These are phyloP conservation scores for Lentinula sp. DNA, from an alignment of 768 basidiomycete genomes.

Conservation along the genomic window DNA sequence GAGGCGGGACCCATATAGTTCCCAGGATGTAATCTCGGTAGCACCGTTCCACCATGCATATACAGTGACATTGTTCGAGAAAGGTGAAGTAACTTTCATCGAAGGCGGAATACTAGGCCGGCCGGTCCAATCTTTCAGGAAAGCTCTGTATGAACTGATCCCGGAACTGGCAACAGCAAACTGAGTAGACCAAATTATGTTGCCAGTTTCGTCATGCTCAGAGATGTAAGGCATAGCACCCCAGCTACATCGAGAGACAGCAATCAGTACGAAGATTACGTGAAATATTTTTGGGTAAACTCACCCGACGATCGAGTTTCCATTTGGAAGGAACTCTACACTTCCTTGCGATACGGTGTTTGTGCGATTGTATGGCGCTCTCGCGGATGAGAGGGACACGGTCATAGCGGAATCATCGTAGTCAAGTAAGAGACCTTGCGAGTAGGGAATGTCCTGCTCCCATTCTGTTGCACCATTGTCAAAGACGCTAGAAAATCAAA, in stretches of 20 bases:
- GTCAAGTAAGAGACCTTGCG: slow-evolving; percentile 3
- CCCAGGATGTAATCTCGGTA: not conserved
- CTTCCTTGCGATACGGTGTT: not conserved
- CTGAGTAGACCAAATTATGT: not conserved
- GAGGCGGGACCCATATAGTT: not conserved
- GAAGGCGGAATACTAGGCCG: not conserved
- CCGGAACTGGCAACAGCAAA: not conserved
- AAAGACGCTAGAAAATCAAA: not conserved
- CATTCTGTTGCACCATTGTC: not conserved
- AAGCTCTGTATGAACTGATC: not conserved
- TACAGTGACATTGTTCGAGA: not conserved
- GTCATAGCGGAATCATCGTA: not conserved
- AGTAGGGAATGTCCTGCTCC: not conserved
- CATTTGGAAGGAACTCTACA: not conserved
- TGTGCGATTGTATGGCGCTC: not conserved
- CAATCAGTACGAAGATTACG: not conserved
- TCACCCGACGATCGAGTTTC: slow-evolving; percentile 1
- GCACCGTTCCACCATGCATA: slow-evolving; percentile 4
- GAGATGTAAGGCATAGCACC: not conserved
- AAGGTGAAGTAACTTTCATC: not conserved
- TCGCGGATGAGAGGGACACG: not conserved
- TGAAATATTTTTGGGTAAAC: not conserved
- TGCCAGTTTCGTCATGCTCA: not conserved
- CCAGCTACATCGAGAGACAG: not conserved
- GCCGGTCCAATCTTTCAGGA: not conserved